Conservation (phyloP, 768 basidiomycete species). For the Xerocomus brunneocitrinus region DNA sequence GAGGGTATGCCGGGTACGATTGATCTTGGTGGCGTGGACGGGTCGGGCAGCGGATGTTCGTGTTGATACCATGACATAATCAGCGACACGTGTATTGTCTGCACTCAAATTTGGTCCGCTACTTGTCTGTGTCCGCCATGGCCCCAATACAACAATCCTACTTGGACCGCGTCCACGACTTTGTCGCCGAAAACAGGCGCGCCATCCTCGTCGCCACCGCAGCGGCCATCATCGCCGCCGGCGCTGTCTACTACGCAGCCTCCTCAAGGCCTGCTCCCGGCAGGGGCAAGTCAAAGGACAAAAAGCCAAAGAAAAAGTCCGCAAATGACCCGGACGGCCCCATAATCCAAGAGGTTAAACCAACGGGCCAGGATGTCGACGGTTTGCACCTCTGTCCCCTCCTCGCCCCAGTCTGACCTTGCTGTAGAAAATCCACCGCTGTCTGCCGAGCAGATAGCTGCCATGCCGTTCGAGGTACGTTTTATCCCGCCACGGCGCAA, state of each 20-base stretch:
- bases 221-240: constrained; percentile 64
- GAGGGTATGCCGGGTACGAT: constrained; percentile 44
- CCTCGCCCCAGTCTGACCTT: constrained; percentile 3
- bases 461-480: constrained; percentile 55
- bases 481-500: background rate
- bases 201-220: constrained; percentile 70
- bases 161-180: constrained; percentile 61
- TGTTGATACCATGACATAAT: constrained; percentile 32
- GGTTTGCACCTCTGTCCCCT: constrained; percentile 19
- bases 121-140: constrained; percentile 11
- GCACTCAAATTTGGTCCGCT: background rate
- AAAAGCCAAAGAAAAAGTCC: constrained; percentile 47
- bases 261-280: constrained; percentile 33
- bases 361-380: constrained; percentile 37
- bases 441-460: constrained; percentile 51
- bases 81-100: constrained; percentile 10
- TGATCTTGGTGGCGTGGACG: constrained; percentile 21
- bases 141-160: constrained; percentile 30
- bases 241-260: constrained; percentile 70
- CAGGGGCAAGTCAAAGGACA: constrained; percentile 47
- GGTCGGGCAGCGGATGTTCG: constrained; percentile 24
- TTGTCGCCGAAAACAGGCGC: constrained; percentile 75
- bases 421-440: constrained; percentile 39
- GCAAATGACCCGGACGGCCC: constrained; percentile 63
- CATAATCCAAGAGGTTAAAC: constrained; percentile 70